These are phyloP conservation scores for Lactarius hengduanensis DNA, from an alignment of 768 basidiomycete genomes.

Conservation along the genomic window DNA sequence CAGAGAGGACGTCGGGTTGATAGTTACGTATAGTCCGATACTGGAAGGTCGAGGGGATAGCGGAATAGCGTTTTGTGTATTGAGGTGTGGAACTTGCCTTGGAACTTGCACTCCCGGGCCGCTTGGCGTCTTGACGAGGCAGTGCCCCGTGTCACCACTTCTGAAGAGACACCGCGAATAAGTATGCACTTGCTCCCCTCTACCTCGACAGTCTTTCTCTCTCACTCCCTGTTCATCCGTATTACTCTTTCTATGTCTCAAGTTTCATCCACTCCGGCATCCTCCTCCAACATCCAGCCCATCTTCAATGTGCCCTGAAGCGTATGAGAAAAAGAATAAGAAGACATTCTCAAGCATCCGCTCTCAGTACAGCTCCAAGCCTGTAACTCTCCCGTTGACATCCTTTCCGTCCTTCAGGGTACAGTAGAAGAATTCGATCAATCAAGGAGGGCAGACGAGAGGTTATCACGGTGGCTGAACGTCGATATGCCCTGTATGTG, in stretches of 20 bases:
- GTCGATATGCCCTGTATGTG: too few relatives aligned
- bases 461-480: background rate
- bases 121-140: too few relatives aligned
- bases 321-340: background rate
- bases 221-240: background rate
- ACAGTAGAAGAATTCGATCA: background rate
- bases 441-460: background rate
- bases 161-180: too few relatives aligned
- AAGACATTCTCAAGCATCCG: background rate
- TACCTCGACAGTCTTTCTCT: background rate
- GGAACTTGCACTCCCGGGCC: too few relatives aligned
- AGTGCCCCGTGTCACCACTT: too few relatives aligned
- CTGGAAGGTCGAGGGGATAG: too few relatives aligned
- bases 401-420: background rate
- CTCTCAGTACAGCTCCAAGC: background rate
- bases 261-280: background rate
- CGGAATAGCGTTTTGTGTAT: too few relatives aligned
- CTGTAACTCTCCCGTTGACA: background rate
- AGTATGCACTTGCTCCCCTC: too few relatives aligned
- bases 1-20: too few relatives aligned
- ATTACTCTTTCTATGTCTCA: too few relatives aligned
- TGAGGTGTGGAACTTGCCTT: too few relatives aligned
- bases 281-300: background rate
- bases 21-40: too few relatives aligned
- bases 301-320: background rate